Evolutionary conservation across 2,329 filamentous ascomycete genomes (phyloP).

Genomic region (Corinectria fuckeliana): DNA sequence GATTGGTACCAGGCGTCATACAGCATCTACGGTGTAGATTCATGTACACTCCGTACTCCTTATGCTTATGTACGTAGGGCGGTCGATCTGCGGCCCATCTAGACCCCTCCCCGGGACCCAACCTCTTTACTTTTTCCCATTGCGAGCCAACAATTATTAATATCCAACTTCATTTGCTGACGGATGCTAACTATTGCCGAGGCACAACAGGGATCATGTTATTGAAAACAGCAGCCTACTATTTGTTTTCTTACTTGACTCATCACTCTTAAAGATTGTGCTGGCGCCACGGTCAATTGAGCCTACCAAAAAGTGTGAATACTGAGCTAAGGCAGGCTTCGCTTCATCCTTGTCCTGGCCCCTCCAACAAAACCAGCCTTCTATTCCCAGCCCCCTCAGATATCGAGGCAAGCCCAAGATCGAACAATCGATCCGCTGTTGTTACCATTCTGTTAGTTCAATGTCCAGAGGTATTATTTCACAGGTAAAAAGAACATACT

Average conservation of each 20-base stretch:
- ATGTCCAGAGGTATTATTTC: neutral
- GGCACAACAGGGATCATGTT: too few species aligned
- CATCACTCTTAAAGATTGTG: too few species aligned
- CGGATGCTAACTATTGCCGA: neutral
- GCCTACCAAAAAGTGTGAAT: neutral
- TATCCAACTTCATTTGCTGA: neutral
- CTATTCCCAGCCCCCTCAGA: neutral
- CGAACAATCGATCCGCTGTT: neutral
- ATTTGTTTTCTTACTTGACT: neutral
- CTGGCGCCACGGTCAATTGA: neutral
- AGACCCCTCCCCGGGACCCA: neutral
- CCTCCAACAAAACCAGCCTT: neutral
- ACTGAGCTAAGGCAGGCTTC: neutral
- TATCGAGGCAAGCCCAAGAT: neutral
- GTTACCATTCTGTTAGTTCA: neutral
- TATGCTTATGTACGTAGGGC: neutral
- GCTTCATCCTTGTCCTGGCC: neutral
- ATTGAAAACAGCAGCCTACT: neutral
- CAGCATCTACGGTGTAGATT: neutral
- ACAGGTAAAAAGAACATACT: neutral
- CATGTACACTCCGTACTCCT: neutral
- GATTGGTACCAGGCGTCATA: slow-evolving; percentile 6
- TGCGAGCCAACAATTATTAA: slow-evolving; percentile 1
- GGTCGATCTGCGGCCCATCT: neutral
- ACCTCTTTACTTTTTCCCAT: slow-evolving; percentile 14